Percentiles rank a stretch among this genome's conserved stretches.
These are phyloP conservation scores for Geosmithia putterillii DNA, from an alignment of 2,329 filamentous ascomycete genomes.

Conservation along the genomic window DNA sequence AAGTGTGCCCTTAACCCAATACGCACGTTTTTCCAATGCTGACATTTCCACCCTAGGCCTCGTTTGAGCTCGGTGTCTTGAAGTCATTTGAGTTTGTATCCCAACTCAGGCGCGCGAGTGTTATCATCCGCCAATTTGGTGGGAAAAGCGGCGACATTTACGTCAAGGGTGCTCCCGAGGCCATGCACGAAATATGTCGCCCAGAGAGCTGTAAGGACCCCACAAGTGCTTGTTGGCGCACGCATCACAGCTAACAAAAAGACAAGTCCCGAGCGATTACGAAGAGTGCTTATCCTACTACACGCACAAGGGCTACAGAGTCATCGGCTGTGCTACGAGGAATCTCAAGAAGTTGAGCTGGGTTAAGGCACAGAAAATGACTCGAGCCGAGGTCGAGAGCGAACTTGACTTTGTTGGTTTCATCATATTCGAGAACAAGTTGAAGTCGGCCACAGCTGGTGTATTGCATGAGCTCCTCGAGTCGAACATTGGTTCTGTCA, in stretches of 20 bases:
- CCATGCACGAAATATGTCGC: slow-evolving; percentile 86
- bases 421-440: slow-evolving; percentile 97
- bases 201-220: slow-evolving; percentile 57
- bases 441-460: slow-evolving; percentile 74
- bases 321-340: slow-evolving; percentile 89
- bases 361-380: slow-evolving; percentile 93
- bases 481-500: slow-evolving; percentile 79
- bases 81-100: slow-evolving; percentile 93
- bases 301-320: slow-evolving; percentile 89
- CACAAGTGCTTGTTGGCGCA: slow-evolving; percentile 3
- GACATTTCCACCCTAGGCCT: slow-evolving; percentile 24
- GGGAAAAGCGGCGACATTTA: slow-evolving; percentile 76
- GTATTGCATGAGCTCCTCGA: slow-evolving; percentile 72
- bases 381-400: slow-evolving; percentile 71
- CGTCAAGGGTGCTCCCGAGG: slow-evolving; percentile 93
- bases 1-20: slow-evolving; percentile 5
- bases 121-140: slow-evolving; percentile 81
- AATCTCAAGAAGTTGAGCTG: slow-evolving; percentile 80
- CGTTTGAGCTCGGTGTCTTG: slow-evolving; percentile 78
- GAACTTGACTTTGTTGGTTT: slow-evolving; percentile 84
- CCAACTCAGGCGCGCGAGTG: slow-evolving; percentile 81
- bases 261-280: slow-evolving; percentile 67
- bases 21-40: slow-evolving; percentile 3
- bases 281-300: slow-evolving; percentile 83
- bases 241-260: not conserved